A percentile compares a stretch with the other conserved stretches of the same genome.
Conservation (phyloP, 2,329 filamentous ascomycete species). For the Penicillium sp. region DNA sequence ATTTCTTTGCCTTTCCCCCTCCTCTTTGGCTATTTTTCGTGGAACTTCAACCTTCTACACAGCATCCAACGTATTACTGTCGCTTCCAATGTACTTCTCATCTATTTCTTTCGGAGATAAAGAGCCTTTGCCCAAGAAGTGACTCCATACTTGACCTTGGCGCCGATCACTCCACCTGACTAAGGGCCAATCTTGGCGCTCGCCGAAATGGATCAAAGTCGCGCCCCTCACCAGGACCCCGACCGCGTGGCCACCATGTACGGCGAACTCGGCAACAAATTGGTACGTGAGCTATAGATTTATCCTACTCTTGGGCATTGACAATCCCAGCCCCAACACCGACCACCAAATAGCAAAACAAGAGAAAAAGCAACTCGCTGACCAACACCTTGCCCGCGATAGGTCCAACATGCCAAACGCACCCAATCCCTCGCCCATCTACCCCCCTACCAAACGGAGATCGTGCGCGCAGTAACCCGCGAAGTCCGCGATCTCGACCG, state of each 20-base stretch:
- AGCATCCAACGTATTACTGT: background rate
- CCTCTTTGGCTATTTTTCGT: background rate
- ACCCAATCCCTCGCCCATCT: slow-evolving; percentile 83
- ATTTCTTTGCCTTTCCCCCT: background rate
- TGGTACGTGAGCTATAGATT: slow-evolving; percentile 54
- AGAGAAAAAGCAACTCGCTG: background rate
- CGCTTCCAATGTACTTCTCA: background rate
- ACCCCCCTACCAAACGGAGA: slow-evolving; percentile 87
- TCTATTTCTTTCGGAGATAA: background rate
- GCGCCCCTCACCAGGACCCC: slow-evolving; percentile 20
- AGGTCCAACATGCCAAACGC: slow-evolving; percentile 96
- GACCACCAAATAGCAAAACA: background rate
- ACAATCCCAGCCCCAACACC: background rate
- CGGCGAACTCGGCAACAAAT: slow-evolving; percentile 80
- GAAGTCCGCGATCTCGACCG: slow-evolving; percentile 93
- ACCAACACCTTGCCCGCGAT: slow-evolving; percentile 7
- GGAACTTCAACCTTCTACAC: background rate
- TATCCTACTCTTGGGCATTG: background rate
- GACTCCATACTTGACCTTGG: slow-evolving; percentile 1
- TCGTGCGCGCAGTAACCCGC: slow-evolving; percentile 80
- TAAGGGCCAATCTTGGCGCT: slow-evolving; percentile 25
- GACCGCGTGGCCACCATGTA: slow-evolving; percentile 62
- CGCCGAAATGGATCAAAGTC: slow-evolving; percentile 23
- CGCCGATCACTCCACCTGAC: slow-evolving; percentile 23
- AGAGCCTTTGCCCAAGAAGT: background rate